These are phyloP conservation scores for Sarocladium kiliense DNA, from an alignment of 2,329 filamentous ascomycete species.

Conservation along the genomic window DNA sequence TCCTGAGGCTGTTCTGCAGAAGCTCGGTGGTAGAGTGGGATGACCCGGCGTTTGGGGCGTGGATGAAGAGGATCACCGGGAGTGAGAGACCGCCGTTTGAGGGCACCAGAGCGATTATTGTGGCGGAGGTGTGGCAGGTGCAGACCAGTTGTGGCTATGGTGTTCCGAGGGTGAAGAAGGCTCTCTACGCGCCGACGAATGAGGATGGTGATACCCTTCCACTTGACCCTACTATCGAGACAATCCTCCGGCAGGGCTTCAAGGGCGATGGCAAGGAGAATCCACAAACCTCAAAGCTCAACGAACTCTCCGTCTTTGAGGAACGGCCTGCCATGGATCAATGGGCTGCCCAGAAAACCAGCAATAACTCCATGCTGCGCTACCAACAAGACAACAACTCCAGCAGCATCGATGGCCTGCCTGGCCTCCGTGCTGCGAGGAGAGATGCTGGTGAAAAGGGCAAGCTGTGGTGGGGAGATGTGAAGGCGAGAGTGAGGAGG, in stretches of 20 bases:
- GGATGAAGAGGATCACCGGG: conserved; percentile 37
- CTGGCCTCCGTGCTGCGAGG: conserved; percentile 50
- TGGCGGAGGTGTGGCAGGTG: conserved; percentile 58
- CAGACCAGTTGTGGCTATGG: conserved; percentile 64
- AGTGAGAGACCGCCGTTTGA: conserved; percentile 31
- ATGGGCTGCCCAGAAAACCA: conserved; percentile 43
- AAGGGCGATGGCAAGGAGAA: conserved; percentile 10
- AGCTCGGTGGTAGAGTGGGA: conserved; percentile 55
- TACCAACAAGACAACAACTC: conserved; percentile 55
- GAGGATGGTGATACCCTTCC: conserved; percentile 14
- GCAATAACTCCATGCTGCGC: conserved; percentile 42
- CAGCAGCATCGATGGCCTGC: conserved; percentile 52
- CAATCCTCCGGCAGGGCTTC: conserved; percentile 19
- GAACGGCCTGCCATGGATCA: conserved; percentile 51
- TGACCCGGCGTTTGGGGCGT: conserved; percentile 38
- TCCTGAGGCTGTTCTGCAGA: conserved; percentile 59
- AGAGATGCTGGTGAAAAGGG: conserved; percentile 38
- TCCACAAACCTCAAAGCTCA: conserved; percentile 15
- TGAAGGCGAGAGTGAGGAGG: conserved; percentile 18
- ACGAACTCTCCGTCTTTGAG: conserved; percentile 39
- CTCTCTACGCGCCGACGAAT: conserved; percentile 26
- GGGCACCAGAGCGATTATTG: conserved; percentile 55
- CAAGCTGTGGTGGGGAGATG: conserved; percentile 37
- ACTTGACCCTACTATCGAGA: conserved; percentile 14
- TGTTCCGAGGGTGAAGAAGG: conserved; percentile 48